Conservation (phyloP, 495 filamentous ascomycete species). For the Lophium mytilinum region DNA sequence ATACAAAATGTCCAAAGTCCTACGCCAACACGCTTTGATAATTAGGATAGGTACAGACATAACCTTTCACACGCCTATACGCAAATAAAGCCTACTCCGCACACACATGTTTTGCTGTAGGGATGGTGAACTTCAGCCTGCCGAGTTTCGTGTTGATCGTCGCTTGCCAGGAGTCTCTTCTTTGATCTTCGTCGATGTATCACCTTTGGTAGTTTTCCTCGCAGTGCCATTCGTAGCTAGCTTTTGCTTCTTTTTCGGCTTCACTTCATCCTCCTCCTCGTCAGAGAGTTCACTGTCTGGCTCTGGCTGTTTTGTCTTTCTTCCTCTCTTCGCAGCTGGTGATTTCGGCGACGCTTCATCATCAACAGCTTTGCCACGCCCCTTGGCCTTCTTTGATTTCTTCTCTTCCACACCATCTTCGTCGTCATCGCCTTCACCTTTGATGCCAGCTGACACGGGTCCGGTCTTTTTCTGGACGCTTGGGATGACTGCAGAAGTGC, state of each 20-base stretch:
- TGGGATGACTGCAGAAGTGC: constrained; percentile 82
- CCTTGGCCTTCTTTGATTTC: constrained; percentile 13
- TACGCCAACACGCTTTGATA: no score
- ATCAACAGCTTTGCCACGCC: neutral
- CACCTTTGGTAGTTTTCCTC: neutral
- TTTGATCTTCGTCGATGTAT: neutral
- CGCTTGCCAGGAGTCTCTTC: neutral
- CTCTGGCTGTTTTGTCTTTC: constrained; percentile 1
- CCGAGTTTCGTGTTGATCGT: neutral
- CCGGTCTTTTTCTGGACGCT: constrained; percentile 77
- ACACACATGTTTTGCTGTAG: no score
- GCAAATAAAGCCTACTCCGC: no score
- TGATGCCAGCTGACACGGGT: constrained; percentile 35
- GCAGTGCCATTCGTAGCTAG: neutral
- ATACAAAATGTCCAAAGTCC: no score
- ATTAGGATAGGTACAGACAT: no score
- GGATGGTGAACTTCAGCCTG: no score
- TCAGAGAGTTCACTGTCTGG: neutral
- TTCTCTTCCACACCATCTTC: constrained; percentile 18
- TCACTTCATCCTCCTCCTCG: neutral
- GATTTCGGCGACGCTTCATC: neutral
- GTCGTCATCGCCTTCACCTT: constrained; percentile 11
- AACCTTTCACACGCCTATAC: no score
- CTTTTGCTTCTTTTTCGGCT: neutral
- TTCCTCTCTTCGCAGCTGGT: constrained; percentile 11